phyloP scores from a whole-genome alignment of 129 eudicot species.

The Chrysanthemum makinoi region DNA sequence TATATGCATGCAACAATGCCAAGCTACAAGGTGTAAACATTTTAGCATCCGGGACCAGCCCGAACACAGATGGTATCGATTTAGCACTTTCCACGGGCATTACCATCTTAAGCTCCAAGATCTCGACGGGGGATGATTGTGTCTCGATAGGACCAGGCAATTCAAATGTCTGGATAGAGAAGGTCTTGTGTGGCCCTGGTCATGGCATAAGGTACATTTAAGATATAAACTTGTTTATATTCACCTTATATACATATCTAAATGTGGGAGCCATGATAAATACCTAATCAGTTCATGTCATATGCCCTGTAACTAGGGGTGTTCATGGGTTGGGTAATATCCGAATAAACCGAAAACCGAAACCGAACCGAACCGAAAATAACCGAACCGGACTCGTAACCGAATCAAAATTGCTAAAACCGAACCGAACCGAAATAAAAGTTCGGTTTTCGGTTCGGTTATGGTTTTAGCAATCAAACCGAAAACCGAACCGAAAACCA shows the following conservation, averaged over 20 bases:
- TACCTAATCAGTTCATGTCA: no score
- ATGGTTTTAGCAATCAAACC: no score
- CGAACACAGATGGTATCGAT: conserved; percentile 21
- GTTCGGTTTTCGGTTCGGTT: no score
- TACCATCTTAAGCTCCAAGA: conserved; percentile 16
- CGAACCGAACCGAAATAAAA: no score
- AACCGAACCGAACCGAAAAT: no score
- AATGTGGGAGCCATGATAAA: no score
- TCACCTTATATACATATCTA: background rate
- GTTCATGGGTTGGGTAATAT: no score
- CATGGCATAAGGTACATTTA: conserved; percentile 23
- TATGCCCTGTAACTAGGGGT: no score
- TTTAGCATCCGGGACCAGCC: background rate
- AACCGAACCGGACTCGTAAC: no score
- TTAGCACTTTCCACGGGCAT: background rate
- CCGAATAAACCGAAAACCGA: no score
- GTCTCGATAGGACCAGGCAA: conserved; percentile 8
- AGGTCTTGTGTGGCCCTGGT: conserved; percentile 5
- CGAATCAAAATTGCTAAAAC: no score
- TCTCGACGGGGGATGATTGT: conserved; percentile 7
- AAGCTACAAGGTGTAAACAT: conserved; percentile 24
- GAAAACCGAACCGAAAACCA: no score
- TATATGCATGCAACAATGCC: conserved; percentile 16
- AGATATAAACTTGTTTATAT: background rate
- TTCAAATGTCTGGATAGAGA: conserved; percentile 15